A percentile compares a stretch with the other conserved stretches of the same genome.
Evolutionary conservation across 106 monocot species (phyloP).

Genomic region (Acorus gramineus): DNA sequence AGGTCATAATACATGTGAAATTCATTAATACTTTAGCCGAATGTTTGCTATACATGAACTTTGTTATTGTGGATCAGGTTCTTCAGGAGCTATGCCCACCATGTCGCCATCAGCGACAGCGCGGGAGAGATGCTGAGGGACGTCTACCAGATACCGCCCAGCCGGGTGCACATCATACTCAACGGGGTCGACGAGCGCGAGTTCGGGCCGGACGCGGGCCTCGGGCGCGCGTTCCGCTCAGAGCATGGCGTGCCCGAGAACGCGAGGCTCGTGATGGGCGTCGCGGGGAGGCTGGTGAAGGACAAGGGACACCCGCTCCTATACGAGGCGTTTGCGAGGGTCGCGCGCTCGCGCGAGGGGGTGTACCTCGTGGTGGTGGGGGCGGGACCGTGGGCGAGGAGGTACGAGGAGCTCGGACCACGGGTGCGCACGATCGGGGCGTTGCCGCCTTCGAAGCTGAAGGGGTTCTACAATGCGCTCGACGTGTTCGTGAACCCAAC

Average conservation of each 20-base stretch:
- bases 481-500: constrained; percentile 97
- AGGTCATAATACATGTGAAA: too few relatives aligned
- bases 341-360: constrained; percentile 20
- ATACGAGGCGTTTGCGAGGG: constrained; percentile 52
- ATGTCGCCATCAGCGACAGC: constrained; percentile 83
- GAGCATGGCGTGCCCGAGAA: constrained; percentile 51
- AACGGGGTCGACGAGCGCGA: constrained; percentile 84
- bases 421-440: constrained; percentile 54
- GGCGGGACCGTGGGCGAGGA: constrained; percentile 72
- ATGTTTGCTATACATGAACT: too few relatives aligned
- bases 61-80: constrained; percentile 18
- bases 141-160: constrained; percentile 73
- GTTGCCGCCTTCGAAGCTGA: constrained; percentile 44
- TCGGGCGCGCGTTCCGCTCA: constrained; percentile 35
- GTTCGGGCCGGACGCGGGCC: constrained; percentile 39
- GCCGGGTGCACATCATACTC: constrained; percentile 85
- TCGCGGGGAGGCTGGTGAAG: constrained; percentile 81
- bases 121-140: constrained; percentile 87
- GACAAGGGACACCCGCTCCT: constrained; percentile 94
- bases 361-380: constrained; percentile 76
- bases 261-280: constrained; percentile 60
- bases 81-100: constrained; percentile 84
- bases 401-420: constrained; percentile 55
- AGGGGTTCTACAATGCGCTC: constrained; percentile 83
- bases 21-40: too few relatives aligned